phyloP scores from a whole-genome alignment of 208 protist genomes.

The Phytomonas sp. region DNA sequence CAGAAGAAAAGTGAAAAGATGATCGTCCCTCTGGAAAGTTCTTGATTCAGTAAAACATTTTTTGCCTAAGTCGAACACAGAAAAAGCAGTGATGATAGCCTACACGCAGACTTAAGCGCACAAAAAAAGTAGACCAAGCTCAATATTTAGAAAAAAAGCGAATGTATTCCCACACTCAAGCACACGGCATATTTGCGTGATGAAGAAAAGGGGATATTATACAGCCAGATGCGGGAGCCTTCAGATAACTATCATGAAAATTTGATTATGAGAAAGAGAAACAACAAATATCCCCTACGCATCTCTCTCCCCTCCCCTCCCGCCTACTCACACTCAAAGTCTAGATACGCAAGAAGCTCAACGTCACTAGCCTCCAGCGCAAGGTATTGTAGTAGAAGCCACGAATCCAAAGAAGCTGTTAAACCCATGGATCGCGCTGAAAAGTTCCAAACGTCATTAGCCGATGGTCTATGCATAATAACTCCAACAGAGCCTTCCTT shows the following conservation, averaged over 20 bases:
- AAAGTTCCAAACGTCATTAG: not conserved
- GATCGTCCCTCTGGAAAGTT: not conserved
- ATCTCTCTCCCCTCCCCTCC: not conserved
- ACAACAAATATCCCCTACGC: not conserved
- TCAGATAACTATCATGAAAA: not conserved
- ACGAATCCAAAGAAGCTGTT: conserved; percentile 35
- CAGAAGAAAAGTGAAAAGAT: not conserved
- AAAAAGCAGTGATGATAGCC: no score
- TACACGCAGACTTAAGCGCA: no score
- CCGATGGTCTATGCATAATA: not conserved
- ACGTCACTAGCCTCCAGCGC: conserved; percentile 43
- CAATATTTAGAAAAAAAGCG: conserved; percentile 4
- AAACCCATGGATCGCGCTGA: conserved; percentile 10
- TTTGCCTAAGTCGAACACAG: conserved; percentile 11
- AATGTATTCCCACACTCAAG: not conserved
- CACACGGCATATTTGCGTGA: not conserved
- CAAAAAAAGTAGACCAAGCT: no score
- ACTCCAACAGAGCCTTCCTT: not conserved
- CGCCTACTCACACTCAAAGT: conserved; percentile 14
- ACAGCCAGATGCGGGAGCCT: not conserved
- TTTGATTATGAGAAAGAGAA: not conserved
- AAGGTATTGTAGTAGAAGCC: conserved; percentile 43
- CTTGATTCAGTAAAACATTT: conserved; percentile 4
- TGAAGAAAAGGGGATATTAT: not conserved
- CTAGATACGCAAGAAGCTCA: conserved; percentile 36